Base-by-base conservation (phyloP, 352 stramenopile species). In the Globisporangium paddicum region DNA sequence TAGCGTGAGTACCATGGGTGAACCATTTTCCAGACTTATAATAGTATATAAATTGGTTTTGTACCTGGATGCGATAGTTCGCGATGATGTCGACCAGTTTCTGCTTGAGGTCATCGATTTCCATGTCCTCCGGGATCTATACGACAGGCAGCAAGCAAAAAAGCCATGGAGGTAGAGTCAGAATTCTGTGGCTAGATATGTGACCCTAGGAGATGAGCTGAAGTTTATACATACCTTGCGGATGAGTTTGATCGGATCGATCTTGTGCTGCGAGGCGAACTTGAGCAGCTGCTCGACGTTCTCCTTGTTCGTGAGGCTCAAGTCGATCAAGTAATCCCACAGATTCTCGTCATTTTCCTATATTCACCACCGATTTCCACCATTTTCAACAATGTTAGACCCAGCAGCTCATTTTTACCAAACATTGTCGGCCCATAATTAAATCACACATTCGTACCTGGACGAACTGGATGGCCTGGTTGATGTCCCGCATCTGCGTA, bases 291-390 rank as follows among this genome's bases (percentile, higher is more conserved):
- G 63, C 45, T 91, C 75, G 21, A 94, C 80, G 60, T 89, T 89
- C 42, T 82, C 73, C 37, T 83, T 80, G 64, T 75, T 92, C 19
- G 80, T 86, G 23, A 94, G 63, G 50, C 82, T 92, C 30, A 92
- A 42, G 52, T 92, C 85, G 34, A 94, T 89, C 23, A 94, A 62
- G 41, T 94, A 94, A 28, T 94, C 85, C 85, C 85, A 94, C 53
- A 94, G 44, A 16, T 72, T 80, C 23, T 78, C 62, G 45, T 92
- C 85, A 48, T 92, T 79, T 1, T 90, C 79, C 68, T 80, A 26
- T n/a, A 40, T 9, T 5, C 38, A 30, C 13, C 25, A 50, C 25
- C 21, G 46, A 23, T 11, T 25, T n/a, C 13, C 25, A 50, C 25
- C 21, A 50, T n/a, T 11, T 25, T n/a, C 34, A 37, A 52, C 14